Percentiles rank a stretch among this genome's conserved stretches.
These are phyloP conservation scores for Glycine latifolia DNA, from an alignment of 306 rosid species.

Conservation along the genomic window DNA sequence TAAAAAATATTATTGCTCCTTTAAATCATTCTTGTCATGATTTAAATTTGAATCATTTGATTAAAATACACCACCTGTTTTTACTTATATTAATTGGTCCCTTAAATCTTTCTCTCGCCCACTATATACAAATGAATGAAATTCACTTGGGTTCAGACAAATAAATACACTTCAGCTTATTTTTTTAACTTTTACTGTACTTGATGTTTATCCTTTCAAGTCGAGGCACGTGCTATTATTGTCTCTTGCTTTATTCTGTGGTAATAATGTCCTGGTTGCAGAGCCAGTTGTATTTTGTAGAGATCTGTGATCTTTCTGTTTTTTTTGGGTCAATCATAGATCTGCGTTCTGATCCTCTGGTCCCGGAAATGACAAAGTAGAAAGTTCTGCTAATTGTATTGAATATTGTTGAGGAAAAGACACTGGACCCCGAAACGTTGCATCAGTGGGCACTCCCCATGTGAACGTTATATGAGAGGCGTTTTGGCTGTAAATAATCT, in stretches of 20 bases:
- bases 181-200: neutral
- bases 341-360: slow-evolving; percentile 36
- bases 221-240: neutral
- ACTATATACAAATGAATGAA: too few species aligned
- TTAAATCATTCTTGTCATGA: too few species aligned
- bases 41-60: too few species aligned
- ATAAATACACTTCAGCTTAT: too few species aligned
- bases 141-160: neutral
- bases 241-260: neutral
- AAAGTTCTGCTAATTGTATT: neutral
- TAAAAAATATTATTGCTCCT: too few species aligned
- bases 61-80: too few species aligned
- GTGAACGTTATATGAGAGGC: slow-evolving; percentile 37
- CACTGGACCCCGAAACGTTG: slow-evolving; percentile 44
- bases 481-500: neutral
- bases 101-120: too few species aligned
- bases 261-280: neutral
- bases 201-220: neutral
- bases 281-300: slow-evolving; percentile 30
- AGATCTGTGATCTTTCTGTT: slow-evolving; percentile 1
- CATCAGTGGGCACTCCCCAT: slow-evolving; percentile 43
- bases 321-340: neutral
- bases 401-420: neutral
- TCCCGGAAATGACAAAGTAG: slow-evolving; percentile 36
- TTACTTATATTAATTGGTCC: too few species aligned